These are phyloP conservation scores for Radiomyces spectabilis DNA, from an alignment of 192 early-diverging fungal species.

Conservation along the genomic window DNA sequence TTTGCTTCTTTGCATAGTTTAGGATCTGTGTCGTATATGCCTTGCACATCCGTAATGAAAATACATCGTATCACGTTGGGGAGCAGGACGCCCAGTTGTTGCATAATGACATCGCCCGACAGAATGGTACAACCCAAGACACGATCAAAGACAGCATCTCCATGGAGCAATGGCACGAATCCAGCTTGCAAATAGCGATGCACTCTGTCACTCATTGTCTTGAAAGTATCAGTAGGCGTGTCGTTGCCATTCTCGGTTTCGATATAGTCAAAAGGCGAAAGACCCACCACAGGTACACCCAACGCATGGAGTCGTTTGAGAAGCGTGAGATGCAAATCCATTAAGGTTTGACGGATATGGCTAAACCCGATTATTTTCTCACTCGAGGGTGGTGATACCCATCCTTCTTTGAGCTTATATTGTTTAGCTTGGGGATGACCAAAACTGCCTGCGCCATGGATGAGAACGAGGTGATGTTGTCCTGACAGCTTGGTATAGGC, in stretches of 20 bases:
- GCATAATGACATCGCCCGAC: slow-evolving; percentile 26
- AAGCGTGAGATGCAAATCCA: slow-evolving; percentile 8
- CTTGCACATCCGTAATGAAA: slow-evolving; percentile 28
- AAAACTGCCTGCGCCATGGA: slow-evolving; percentile 33
- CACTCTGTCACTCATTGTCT: not conserved
- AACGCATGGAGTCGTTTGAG: not conserved
- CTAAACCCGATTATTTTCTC: not conserved
- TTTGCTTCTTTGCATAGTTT: slow-evolving; percentile 2
- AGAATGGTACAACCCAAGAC: slow-evolving; percentile 21
- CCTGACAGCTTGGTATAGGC: not conserved
- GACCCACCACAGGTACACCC: slow-evolving; percentile 10
- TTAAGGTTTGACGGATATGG: slow-evolving; percentile 3
- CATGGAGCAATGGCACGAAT: slow-evolving; percentile 24
- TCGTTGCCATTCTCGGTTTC: slow-evolving; percentile 7
- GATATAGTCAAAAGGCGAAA: slow-evolving; percentile 22
- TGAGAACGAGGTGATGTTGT: slow-evolving; percentile 7
- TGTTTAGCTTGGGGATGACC: slow-evolving; percentile 31
- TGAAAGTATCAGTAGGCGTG: not conserved
- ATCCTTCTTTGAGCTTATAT: slow-evolving; percentile 17
- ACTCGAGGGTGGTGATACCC: not conserved
- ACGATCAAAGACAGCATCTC: slow-evolving; percentile 25
- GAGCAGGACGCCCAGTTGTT: slow-evolving; percentile 9
- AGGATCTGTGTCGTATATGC: slow-evolving; percentile 24
- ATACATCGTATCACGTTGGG: slow-evolving; percentile 10
- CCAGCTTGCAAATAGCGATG: slow-evolving; percentile 6